phyloP scores from a whole-genome alignment of 1,284 basidiomycete species.

The Marasmius tenuissimus region DNA sequence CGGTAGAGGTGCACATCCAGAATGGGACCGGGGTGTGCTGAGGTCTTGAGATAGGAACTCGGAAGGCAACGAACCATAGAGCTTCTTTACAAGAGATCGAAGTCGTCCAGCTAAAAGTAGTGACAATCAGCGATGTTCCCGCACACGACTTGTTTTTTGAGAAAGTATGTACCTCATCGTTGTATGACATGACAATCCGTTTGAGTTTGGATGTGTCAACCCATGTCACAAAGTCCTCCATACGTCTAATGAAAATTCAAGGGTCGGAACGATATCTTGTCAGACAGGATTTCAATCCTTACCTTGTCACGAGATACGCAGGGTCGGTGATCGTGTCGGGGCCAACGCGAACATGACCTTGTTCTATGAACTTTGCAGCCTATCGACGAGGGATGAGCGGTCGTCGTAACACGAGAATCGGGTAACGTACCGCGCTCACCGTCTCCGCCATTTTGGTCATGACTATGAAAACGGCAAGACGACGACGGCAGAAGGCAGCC shows the following conservation, averaged over 20 bases:
- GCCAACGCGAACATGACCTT: constrained; percentile 96
- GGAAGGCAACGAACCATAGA: no score
- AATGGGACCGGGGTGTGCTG: no score
- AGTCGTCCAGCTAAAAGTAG: constrained; percentile 78
- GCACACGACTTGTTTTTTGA: neutral
- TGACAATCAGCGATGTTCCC: constrained; percentile 12
- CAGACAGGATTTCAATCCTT: constrained; percentile 17
- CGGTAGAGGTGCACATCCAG: no score
- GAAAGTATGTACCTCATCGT: constrained; percentile 78
- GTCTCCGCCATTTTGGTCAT: constrained; percentile 95
- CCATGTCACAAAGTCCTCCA: constrained; percentile 99
- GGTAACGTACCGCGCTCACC: constrained; percentile 80
- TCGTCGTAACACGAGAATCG: neutral
- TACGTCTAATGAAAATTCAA: constrained; percentile 57
- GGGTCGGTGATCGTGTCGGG: constrained; percentile 97
- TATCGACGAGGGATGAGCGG: constrained; percentile 29
- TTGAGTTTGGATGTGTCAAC: constrained; percentile 97
- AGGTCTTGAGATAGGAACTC: no score
- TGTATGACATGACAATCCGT: constrained; percentile 94
- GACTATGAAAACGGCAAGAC: constrained; percentile 92
- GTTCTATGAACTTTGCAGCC: constrained; percentile 97
- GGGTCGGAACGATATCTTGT: constrained; percentile 6
- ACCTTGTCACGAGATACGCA: constrained; percentile 93
- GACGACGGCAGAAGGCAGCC: constrained; percentile 88
- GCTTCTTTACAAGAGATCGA: constrained; percentile 68